Base-by-base conservation (phyloP, 2,329 filamentous ascomycete species). In the Exophiala phaeomuriformis region DNA sequence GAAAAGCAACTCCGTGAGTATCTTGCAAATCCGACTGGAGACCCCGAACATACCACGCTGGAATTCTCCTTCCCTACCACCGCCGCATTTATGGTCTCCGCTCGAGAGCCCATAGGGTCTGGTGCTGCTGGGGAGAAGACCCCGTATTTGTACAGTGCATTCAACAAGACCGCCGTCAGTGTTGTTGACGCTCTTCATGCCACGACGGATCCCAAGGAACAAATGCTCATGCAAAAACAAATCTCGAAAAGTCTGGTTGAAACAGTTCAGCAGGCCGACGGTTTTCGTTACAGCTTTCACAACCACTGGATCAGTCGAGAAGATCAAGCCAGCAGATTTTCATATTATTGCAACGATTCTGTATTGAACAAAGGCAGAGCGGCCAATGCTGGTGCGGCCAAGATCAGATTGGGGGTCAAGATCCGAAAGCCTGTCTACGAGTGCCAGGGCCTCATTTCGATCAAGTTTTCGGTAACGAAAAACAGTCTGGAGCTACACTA, bases 391-490 rank as follows among this genome's bases (percentile, higher is more conserved):
- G 59, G 59, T 2, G 47, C 43, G 1, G 36, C 51, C 8, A 61
- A 52, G 47, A 41, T 53, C 27, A 51, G 45, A 35, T 29, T 43
- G 32, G 53, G 55, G 33, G 57, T 59, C 29, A 56, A 57, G 40
- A 48, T 52, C 37, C 50, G 49, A 40, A 63, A 63, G 49, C 57
- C 53, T 5, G 57, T 61, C 29, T 63, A 55, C 37, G 61, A 61
- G 28, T 63, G 61, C 29, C 50, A 55, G 10, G 61, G 61, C 7
- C 29, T 51, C 27, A 44, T 61, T 9, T 55, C 55, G 12, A 49
- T 63, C 50, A 63, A 63, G 46, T 63, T 63, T 45, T 63, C 61
- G 5, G 29, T 57, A 31, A 60, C 59, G 9, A 63, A 63, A 28
- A 55, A 57, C 36, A 59, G 46, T 40, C 47, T 63, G 19, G 57